Conservation (phyloP, 2,329 filamentous ascomycete species). For the Diaporthe citri region DNA sequence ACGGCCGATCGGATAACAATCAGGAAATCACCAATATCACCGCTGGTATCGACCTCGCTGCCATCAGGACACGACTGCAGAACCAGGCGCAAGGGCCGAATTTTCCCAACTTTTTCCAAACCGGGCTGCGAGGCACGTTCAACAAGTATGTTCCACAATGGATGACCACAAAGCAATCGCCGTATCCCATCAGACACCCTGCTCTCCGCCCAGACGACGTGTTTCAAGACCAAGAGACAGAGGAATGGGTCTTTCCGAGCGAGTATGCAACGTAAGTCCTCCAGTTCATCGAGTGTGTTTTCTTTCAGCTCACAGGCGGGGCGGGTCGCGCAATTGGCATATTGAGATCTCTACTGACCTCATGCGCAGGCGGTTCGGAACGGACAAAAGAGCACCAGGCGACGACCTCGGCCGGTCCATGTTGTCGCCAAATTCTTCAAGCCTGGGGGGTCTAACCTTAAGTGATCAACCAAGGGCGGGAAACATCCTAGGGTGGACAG, state of each 20-base stretch:
- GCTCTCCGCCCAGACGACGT: slow-evolving; percentile 8
- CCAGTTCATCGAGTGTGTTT: neutral
- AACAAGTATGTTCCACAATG: neutral
- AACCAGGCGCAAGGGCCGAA: neutral
- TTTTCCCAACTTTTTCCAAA: neutral
- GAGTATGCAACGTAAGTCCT: slow-evolving; percentile 8
- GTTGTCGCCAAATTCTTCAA: neutral
- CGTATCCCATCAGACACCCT: neutral
- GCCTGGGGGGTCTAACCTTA: neutral
- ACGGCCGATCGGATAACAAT: neutral
- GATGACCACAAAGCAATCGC: neutral
- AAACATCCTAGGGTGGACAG: neutral
- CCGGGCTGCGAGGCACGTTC: neutral
- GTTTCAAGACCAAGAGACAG: neutral
- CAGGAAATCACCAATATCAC: neutral
- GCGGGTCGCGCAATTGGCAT: neutral
- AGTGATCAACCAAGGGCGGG: too few relatives aligned
- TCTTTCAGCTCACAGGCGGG: neutral
- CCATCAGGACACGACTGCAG: neutral
- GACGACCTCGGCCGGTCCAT: slow-evolving; percentile 11
- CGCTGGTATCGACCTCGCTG: neutral
- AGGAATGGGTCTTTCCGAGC: neutral
- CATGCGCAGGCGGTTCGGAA: neutral
- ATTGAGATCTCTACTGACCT: neutral
- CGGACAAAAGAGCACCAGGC: neutral